Percentiles rank a stretch among this genome's conserved stretches.
Conservation (phyloP, 805 yeast genomes). For the Clavispora phyllophila region DNA sequence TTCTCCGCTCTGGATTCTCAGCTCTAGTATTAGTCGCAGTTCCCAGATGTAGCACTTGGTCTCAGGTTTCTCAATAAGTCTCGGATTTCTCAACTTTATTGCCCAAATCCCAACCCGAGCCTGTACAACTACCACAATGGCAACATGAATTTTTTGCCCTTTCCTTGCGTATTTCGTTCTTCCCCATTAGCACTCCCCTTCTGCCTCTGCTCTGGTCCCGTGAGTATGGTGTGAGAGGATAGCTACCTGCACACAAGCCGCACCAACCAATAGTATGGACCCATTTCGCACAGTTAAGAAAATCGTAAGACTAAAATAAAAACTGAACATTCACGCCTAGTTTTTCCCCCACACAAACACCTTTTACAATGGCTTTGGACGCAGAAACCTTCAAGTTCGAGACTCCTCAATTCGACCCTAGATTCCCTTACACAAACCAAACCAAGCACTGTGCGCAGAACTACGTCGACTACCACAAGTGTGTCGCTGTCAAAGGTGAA, state of each 20-base stretch:
- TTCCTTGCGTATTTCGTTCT: too few relatives aligned
- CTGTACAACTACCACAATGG: too few relatives aligned
- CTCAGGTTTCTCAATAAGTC: too few relatives aligned
- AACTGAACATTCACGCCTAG: neutral
- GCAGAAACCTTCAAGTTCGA: conserved; percentile 38
- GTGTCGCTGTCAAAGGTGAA: conserved; percentile 95
- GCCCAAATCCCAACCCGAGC: too few relatives aligned
- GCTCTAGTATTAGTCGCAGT: too few relatives aligned
- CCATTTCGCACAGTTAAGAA: conserved; percentile 15
- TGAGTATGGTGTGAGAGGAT: neutral
- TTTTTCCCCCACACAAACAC: conserved; percentile 1
- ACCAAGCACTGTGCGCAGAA: conserved; percentile 98
- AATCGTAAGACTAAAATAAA: conserved; percentile 11
- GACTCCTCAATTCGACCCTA: conserved; percentile 35
- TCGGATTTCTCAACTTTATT: too few relatives aligned
- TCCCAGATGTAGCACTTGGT: too few relatives aligned
- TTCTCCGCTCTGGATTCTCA: too few relatives aligned
- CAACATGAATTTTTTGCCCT: too few relatives aligned
- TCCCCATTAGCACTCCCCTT: too few relatives aligned
- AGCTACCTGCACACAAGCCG: conserved; percentile 5
- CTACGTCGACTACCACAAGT: conserved; percentile 96
- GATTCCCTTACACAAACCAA: conserved; percentile 91
- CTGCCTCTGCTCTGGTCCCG: neutral
- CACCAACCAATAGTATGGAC: conserved; percentile 17
- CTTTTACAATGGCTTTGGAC: conserved; percentile 31